A percentile compares a stretch with the other conserved stretches of the same genome.
Evolutionary conservation across 1,284 basidiomycete genomes (phyloP).

Genomic region (Rhizopogon parksii): DNA sequence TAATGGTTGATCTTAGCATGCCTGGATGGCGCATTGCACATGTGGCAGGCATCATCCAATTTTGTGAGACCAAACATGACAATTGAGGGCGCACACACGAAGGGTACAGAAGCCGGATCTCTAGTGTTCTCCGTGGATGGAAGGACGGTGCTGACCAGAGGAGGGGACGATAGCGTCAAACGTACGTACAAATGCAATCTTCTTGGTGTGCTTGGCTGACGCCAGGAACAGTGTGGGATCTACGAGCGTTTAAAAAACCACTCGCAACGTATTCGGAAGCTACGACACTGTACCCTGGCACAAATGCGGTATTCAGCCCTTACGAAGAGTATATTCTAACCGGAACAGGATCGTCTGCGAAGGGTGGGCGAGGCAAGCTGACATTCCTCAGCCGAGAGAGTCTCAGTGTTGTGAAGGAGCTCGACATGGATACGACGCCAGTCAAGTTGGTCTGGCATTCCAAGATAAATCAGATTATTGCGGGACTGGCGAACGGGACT

Average conservation of each 20-base stretch:
- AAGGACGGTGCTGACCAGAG: conserved; percentile 74
- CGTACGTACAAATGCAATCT: conserved; percentile 44
- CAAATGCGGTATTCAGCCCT: conserved; percentile 90
- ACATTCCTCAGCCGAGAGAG: conserved; percentile 67
- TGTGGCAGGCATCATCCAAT: conserved; percentile 91
- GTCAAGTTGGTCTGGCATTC: conserved; percentile 90
- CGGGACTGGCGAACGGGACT: conserved; percentile 81
- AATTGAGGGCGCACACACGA: conserved; percentile 81
- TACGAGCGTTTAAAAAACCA: conserved; percentile 83
- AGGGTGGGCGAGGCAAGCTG: conserved; percentile 64
- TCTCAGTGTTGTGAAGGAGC: conserved; percentile 58
- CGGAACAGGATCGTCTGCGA: conserved; percentile 61
- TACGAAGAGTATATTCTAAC: conserved; percentile 85
- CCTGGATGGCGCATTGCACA: conserved; percentile 83
- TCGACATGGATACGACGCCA: conserved; percentile 70
- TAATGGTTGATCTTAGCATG: conserved; percentile 49
- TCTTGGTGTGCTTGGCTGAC: conserved; percentile 4
- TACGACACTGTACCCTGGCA: conserved; percentile 80
- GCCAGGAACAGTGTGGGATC: conserved; percentile 78
- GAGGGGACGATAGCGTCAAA: conserved; percentile 93
- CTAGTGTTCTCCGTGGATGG: conserved; percentile 83
- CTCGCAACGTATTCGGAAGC: conserved; percentile 59
- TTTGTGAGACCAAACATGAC: conserved; percentile 84
- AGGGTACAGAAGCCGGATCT: conserved; percentile 77
- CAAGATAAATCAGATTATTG: conserved; percentile 96